These are phyloP conservation scores for Geosmithia putterillii DNA, from an alignment of 2,329 filamentous ascomycete species.

Conservation along the genomic window DNA sequence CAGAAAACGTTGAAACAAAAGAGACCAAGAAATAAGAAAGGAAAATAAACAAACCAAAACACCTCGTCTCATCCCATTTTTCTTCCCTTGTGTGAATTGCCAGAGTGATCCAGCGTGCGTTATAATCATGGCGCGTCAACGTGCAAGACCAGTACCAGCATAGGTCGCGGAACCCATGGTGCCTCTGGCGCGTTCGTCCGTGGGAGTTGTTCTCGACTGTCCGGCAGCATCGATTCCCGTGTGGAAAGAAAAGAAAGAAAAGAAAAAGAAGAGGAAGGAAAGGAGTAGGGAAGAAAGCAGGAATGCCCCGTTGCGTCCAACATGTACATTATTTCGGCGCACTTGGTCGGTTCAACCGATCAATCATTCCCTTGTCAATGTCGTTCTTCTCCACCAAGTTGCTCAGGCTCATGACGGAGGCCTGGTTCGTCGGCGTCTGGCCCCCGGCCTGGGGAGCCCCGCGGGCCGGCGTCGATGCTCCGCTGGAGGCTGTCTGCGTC, in stretches of 20 bases:
- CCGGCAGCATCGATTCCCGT: background rate
- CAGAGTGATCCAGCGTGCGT: background rate
- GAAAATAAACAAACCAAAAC: background rate
- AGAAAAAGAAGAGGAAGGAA: background rate
- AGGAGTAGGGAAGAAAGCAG: conserved; percentile 1
- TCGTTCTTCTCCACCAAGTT: conserved; percentile 39
- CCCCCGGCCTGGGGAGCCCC: conserved; percentile 5
- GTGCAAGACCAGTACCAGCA: too few relatives aligned
- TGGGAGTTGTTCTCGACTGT: background rate
- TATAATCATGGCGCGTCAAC: background rate
- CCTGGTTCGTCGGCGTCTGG: conserved; percentile 2
- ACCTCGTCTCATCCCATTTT: background rate
- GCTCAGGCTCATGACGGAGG: conserved; percentile 40
- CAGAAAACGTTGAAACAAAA: background rate
- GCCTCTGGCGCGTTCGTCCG: too few relatives aligned
- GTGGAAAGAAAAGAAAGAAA: background rate
- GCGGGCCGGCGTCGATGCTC: conserved; percentile 19
- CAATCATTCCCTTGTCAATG: conserved; percentile 43
- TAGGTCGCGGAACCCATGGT: too few relatives aligned
- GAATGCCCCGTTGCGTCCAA: background rate
- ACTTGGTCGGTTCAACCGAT: conserved; percentile 29
- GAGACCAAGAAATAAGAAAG: background rate
- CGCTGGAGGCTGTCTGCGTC: conserved; percentile 21
- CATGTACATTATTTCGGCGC: background rate
- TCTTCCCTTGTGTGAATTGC: background rate